phyloP scores from a whole-genome alignment of 2,329 filamentous ascomycete genomes.

The Phialophora verrucosa region DNA sequence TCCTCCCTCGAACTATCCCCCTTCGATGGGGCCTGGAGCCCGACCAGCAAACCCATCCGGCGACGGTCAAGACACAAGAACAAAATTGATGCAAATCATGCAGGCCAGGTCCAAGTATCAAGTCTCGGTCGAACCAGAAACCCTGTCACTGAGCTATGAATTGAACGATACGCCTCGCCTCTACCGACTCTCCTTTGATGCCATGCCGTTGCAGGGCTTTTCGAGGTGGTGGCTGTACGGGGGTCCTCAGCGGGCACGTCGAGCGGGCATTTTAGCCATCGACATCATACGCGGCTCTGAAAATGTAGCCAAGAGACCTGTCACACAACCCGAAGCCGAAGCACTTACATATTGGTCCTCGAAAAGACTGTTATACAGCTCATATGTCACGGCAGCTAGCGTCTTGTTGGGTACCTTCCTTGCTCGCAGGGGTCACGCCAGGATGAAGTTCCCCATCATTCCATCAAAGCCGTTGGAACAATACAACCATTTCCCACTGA shows the following conservation, averaged over 20 bases:
- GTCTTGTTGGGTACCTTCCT: conserved; percentile 20
- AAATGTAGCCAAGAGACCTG: conserved; percentile 26
- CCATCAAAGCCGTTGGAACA: conserved; percentile 34
- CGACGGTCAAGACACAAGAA: conserved; percentile 8
- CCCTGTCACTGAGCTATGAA: conserved; percentile 34
- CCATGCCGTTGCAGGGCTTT: conserved; percentile 33
- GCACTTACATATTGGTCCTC: conserved; percentile 33
- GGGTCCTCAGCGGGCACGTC: conserved; percentile 24
- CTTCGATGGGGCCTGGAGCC: conserved; percentile 38
- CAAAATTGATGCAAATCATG: conserved; percentile 28
- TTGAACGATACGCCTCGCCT: conserved; percentile 30
- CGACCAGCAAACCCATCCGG: conserved; percentile 33
- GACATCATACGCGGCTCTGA: conserved; percentile 36
- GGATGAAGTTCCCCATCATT: conserved; percentile 40
- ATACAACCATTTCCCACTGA: conserved; percentile 36
- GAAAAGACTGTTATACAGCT: conserved; percentile 28
- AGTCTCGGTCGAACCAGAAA: conserved; percentile 27
- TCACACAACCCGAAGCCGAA: conserved; percentile 38
- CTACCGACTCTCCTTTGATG: conserved; percentile 36
- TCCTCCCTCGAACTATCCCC: conserved; percentile 33
- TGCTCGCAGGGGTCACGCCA: conserved; percentile 29
- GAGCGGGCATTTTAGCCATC: conserved; percentile 31
- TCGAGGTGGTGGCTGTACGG: conserved; percentile 34
- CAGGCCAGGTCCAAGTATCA: conserved; percentile 34
- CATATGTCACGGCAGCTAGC: conserved; percentile 21